A percentile compares a stretch with the other conserved stretches of the same genome.
Conservation (phyloP, 106 monocot species). For the Cymbidium sinense region DNA sequence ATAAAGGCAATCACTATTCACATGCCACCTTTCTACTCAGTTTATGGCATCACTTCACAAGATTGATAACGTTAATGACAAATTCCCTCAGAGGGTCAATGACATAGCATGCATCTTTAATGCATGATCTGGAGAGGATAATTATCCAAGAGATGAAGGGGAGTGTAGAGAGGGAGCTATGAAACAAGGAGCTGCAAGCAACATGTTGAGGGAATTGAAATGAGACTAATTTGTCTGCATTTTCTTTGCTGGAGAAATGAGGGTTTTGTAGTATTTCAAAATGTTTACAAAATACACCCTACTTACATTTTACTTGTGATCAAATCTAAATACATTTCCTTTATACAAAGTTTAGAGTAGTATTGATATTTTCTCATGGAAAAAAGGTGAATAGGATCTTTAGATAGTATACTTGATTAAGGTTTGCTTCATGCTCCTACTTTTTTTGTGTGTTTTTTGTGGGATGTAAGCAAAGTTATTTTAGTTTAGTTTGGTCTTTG, state of each 20-base stretch:
- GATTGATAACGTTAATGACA: neutral
- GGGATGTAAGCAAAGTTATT: neutral
- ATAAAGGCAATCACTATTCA: neutral
- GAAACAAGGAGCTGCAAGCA: neutral
- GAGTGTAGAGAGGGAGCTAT: too few species aligned
- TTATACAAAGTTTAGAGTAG: too few species aligned
- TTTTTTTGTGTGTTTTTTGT: neutral
- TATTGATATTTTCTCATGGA: too few species aligned
- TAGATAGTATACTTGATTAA: neutral
- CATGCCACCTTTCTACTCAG: neutral
- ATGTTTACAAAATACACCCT: neutral
- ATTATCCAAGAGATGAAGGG: neutral
- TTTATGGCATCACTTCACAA: neutral
- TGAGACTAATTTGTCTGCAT: neutral
- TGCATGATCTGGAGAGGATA: neutral
- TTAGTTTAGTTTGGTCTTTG: neutral
- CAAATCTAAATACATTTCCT: neutral
- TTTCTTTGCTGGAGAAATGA: neutral
- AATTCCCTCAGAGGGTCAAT: neutral
- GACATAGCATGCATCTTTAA: neutral
- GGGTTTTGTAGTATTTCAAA: too few species aligned
- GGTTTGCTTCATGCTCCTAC: neutral
- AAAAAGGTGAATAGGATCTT: neutral
- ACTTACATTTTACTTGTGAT: neutral
- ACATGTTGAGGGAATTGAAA: neutral